Evolutionary conservation across 805 yeast species (phyloP).

Genomic region (Saturnispora kantuleensis): DNA sequence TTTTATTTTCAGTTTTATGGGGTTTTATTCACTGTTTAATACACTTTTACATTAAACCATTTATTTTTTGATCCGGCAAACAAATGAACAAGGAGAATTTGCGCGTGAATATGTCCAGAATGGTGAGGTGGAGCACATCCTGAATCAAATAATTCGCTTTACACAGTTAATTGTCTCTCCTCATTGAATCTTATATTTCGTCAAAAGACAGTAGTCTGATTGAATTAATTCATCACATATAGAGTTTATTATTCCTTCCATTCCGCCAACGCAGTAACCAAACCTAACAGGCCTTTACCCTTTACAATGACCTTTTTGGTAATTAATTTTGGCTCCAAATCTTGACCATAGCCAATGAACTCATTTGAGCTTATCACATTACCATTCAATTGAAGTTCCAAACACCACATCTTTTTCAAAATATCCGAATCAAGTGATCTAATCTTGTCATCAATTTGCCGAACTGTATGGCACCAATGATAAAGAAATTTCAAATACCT

Average conservation of each 20-base stretch:
- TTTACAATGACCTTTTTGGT: background rate
- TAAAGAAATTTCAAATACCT: background rate
- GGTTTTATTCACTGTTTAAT: too few relatives aligned
- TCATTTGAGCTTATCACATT: background rate
- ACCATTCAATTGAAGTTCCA: background rate
- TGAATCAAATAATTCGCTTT: too few relatives aligned
- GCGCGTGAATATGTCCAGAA: too few relatives aligned
- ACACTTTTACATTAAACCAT: background rate
- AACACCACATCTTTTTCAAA: slow-evolving; percentile 1
- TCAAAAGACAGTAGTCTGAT: too few relatives aligned
- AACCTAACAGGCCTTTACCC: slow-evolving; percentile 4
- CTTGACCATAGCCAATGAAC: slow-evolving; percentile 4
- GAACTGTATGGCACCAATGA: background rate
- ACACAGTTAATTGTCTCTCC: too few relatives aligned
- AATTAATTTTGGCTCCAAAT: background rate
- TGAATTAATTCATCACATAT: background rate
- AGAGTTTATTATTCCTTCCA: background rate
- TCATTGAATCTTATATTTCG: background rate
- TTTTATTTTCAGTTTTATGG: too few relatives aligned
- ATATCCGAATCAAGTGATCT: background rate
- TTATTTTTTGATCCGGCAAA: background rate
- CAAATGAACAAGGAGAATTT: too few relatives aligned
- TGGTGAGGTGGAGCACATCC: too few relatives aligned
- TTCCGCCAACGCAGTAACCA: background rate
- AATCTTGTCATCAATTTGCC: background rate